These are phyloP conservation scores for Pseudogymnoascus sp. DNA, from an alignment of 2,329 filamentous ascomycete species.

Conservation along the genomic window DNA sequence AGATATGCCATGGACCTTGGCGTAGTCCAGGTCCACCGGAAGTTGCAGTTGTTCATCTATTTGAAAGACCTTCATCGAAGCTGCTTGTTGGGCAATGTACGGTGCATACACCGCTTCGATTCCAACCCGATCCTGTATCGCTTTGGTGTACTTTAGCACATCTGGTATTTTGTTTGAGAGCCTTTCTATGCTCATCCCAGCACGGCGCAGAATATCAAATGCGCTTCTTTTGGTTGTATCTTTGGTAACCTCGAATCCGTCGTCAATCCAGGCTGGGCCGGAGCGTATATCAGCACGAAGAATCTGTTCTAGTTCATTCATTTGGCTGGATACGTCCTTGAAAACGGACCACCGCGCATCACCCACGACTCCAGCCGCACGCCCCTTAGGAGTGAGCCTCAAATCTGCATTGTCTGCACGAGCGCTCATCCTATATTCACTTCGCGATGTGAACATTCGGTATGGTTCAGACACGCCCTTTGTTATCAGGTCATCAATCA, in stretches of 20 bases:
- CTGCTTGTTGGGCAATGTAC: constrained; percentile 67
- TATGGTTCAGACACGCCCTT: constrained; percentile 97
- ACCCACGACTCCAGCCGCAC: constrained; percentile 67
- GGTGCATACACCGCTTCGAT: constrained; percentile 84
- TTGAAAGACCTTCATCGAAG: constrained; percentile 56
- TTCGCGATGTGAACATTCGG: constrained; percentile 94
- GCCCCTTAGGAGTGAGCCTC: constrained; percentile 72
- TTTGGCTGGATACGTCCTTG: constrained; percentile 54
- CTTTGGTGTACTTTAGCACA: constrained; percentile 44
- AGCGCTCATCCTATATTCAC: constrained; percentile 88
- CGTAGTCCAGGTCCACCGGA: constrained; percentile 70
- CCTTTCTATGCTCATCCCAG: constrained; percentile 47
- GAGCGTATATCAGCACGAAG: constrained; percentile 52
- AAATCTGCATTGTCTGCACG: constrained; percentile 91
- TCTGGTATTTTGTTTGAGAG: constrained; percentile 51
- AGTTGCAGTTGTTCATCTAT: constrained; percentile 69
- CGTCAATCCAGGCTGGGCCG: constrained; percentile 56
- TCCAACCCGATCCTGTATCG: constrained; percentile 59
- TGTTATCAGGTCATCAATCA: constrained; percentile 96
- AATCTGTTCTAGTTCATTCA: constrained; percentile 53
- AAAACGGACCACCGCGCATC: constrained; percentile 70
- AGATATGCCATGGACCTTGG: constrained; percentile 62
- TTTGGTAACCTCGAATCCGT: constrained; percentile 60
- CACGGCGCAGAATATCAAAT: constrained; percentile 69
- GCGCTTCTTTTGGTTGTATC: constrained; percentile 62